A percentile compares a stretch with the other conserved stretches of the same genome.
phyloP scores from a whole-genome alignment of 169 alveolate genomes.

The Cryptosporidium ubiquitum region DNA sequence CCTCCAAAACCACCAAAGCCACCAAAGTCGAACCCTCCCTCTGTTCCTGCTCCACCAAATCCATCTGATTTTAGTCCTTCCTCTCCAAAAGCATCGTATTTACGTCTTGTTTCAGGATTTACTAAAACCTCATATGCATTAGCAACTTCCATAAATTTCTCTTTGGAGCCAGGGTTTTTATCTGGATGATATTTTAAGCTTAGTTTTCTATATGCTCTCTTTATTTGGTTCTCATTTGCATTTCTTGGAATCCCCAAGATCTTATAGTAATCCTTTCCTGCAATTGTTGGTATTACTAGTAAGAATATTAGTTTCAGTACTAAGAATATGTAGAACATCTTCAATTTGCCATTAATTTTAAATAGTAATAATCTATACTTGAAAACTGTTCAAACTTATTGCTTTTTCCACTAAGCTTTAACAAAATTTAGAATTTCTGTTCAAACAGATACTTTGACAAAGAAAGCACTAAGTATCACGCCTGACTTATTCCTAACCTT shows the following conservation, averaged over 20 bases:
- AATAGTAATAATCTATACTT: not conserved
- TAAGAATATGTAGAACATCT: not conserved
- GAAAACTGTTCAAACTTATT: not conserved
- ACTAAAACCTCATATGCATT: slow-evolving; percentile 93
- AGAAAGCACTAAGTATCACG: not conserved
- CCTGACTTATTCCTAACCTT: not conserved
- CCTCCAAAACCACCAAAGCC: slow-evolving; percentile 84
- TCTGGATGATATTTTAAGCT: slow-evolving; percentile 93
- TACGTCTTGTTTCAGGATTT: slow-evolving; percentile 90
- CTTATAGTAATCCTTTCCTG: slow-evolving; percentile 85
- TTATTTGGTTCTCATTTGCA: slow-evolving; percentile 89
- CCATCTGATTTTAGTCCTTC: slow-evolving; percentile 86
- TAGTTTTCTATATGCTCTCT: slow-evolving; percentile 92
- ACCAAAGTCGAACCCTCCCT: slow-evolving; percentile 82
- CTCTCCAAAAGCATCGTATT: slow-evolving; percentile 93
- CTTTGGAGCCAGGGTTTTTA: slow-evolving; percentile 87
- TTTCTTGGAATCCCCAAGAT: slow-evolving; percentile 87
- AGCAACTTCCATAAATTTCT: slow-evolving; percentile 89
- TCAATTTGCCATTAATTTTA: not conserved
- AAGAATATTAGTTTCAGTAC: not conserved
- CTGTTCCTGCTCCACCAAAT: slow-evolving; percentile 75
- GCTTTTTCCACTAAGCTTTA: not conserved
- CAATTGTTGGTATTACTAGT: slow-evolving; percentile 49
- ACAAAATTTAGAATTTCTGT: not conserved
- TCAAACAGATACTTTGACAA: not conserved